Percentiles rank a stretch among this genome's conserved stretches.
Evolutionary conservation across 2,329 filamentous ascomycete species (phyloP).

Genomic region (Torrubiellomyces zombiae): DNA sequence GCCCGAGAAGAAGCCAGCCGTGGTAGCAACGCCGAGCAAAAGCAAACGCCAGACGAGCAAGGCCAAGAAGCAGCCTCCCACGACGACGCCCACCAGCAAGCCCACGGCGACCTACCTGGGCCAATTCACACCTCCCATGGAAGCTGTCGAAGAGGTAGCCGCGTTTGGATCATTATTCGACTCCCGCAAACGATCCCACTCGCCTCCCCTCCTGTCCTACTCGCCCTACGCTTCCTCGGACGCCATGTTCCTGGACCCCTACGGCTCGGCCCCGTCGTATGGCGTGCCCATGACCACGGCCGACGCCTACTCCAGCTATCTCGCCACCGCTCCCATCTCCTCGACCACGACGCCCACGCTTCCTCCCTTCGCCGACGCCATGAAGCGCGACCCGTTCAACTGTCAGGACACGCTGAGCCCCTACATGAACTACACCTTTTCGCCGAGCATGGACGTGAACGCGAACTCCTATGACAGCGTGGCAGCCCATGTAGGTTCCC

Average conservation of each 20-base stretch:
- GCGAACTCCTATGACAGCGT: too few species aligned
- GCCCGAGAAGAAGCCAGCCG: conserved; percentile 20
- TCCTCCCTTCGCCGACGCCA: conserved; percentile 43
- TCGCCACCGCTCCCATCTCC: conserved; percentile 32
- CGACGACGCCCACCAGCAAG: conserved; percentile 16
- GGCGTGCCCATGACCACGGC: conserved; percentile 32
- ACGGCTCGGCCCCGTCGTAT: conserved; percentile 36
- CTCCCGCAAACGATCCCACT: conserved; percentile 52
- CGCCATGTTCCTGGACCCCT: conserved; percentile 42
- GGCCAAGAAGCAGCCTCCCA: conserved; percentile 11
- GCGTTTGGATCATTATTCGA: conserved; percentile 41
- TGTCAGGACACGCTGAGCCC: conserved; percentile 44
- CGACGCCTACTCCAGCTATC: conserved; percentile 39
- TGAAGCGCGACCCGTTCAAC: conserved; percentile 48
- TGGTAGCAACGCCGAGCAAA: conserved; percentile 17
- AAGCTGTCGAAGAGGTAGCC: conserved; percentile 46
- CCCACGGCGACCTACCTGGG: conserved; percentile 24
- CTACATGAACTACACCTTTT: conserved; percentile 51
- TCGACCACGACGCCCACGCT: conserved; percentile 49
- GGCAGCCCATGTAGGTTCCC: too few species aligned
- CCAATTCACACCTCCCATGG: conserved; percentile 46
- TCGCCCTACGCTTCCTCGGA: conserved; percentile 51
- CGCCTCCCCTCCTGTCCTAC: conserved; percentile 53
- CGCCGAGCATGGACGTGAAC: conserved; percentile 47
- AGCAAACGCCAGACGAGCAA: conserved; percentile 20